Conservation (phyloP, 768 basidiomycete genomes). For the Leccinum imitatum region DNA sequence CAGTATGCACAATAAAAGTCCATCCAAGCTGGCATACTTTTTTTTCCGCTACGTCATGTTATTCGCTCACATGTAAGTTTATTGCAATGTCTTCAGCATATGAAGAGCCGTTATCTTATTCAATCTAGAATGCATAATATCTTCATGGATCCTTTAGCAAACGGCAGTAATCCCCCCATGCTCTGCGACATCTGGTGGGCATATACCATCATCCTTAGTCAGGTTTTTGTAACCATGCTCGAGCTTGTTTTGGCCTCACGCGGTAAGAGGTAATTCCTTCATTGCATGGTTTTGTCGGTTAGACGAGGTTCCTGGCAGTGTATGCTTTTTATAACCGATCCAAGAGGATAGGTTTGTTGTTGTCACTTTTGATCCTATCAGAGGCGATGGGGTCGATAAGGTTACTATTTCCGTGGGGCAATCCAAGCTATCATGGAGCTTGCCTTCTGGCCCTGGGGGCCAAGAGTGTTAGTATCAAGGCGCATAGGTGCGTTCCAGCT, state of each 20-base stretch:
- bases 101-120: background rate
- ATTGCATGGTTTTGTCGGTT: background rate
- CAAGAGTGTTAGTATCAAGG: background rate
- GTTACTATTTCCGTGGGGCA: background rate
- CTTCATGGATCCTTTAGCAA: constrained; percentile 4
- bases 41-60: constrained; percentile 26
- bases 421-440: background rate
- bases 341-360: constrained; percentile 7
- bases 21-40: constrained; percentile 31
- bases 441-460: constrained; percentile 10
- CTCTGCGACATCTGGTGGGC: constrained; percentile 14
- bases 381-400: constrained; percentile 5
- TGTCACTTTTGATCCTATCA: constrained; percentile 4
- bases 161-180: constrained; percentile 9
- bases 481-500: constrained; percentile 13
- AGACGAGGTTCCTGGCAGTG: constrained; percentile 7
- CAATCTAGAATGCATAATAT: constrained; percentile 16
- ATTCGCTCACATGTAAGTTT: constrained; percentile 21
- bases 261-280: constrained; percentile 2
- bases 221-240: constrained; percentile 12
- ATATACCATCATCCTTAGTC: constrained; percentile 5
- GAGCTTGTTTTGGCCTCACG: constrained; percentile 19
- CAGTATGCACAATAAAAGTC: constrained; percentile 25
- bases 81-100: background rate
- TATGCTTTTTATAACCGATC: constrained; percentile 22